Conservation (phyloP, 1,284 basidiomycete species). For the Pyrrhoderma lamaoense region DNA sequence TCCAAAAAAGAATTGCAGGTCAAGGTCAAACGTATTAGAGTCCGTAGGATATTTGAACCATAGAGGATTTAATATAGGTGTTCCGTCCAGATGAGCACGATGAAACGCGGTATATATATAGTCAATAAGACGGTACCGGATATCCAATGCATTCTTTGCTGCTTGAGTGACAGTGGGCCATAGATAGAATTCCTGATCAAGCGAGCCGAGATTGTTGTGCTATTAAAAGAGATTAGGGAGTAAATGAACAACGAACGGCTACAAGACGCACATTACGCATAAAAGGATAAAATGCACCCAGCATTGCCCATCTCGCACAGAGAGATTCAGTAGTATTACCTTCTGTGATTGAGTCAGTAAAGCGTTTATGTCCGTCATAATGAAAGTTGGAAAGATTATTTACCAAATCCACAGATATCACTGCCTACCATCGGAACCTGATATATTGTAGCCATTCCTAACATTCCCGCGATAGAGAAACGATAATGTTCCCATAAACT, state of each 20-base stretch:
- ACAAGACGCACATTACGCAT: conserved; percentile 51
- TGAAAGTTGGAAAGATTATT: too few relatives aligned
- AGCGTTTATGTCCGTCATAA: neutral
- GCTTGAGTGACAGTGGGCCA: conserved; percentile 40
- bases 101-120: conserved; percentile 71
- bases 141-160: conserved; percentile 52
- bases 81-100: conserved; percentile 47
- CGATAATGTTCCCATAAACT: conserved; percentile 51
- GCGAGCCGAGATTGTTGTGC: conserved; percentile 44
- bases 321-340: conserved; percentile 49
- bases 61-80: conserved; percentile 50
- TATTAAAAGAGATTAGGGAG: neutral
- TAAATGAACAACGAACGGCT: neutral
- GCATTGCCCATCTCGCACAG: conserved; percentile 53
- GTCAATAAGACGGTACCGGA: conserved; percentile 62
- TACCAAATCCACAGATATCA: conserved; percentile 60
- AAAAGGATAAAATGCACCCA: conserved; percentile 67
- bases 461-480: conserved; percentile 53
- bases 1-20: conserved; percentile 65
- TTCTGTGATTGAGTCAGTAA: conserved; percentile 26
- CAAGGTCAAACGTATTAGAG: conserved; percentile 46
- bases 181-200: conserved; percentile 61
- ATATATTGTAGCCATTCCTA: conserved; percentile 54
- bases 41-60: conserved; percentile 64
- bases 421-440: conserved; percentile 65